phyloP scores from a whole-genome alignment of 1,139 yeast genomes.

The Wickerhamomyces sp. region DNA sequence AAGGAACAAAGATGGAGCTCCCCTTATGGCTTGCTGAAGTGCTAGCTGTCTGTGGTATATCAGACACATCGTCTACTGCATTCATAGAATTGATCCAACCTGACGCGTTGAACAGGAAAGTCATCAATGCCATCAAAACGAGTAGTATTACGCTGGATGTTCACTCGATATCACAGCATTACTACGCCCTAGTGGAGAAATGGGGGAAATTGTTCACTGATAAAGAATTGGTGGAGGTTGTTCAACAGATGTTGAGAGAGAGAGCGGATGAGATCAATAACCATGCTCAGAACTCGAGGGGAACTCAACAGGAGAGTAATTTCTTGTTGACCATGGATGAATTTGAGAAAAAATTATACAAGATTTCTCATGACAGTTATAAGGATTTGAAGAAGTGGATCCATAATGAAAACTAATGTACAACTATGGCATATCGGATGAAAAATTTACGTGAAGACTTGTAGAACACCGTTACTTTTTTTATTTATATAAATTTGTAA shows the following conservation, averaged over 20 bases:
- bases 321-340: constrained; percentile 69
- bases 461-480: background rate
- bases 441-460: too few species aligned
- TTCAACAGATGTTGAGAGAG: constrained; percentile 49
- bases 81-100: constrained; percentile 70
- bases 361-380: constrained; percentile 53
- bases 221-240: constrained; percentile 51
- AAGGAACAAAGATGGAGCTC: constrained; percentile 67
- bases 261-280: constrained; percentile 71
- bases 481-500: background rate
- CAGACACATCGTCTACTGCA: constrained; percentile 33
- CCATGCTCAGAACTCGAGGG: constrained; percentile 53
- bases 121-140: constrained; percentile 77
- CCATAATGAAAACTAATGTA: constrained; percentile 29
- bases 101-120: constrained; percentile 55
- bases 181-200: constrained; percentile 61
- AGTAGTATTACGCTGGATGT: constrained; percentile 66
- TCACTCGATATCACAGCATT: constrained; percentile 61
- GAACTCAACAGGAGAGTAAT: constrained; percentile 32
- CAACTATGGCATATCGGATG: background rate
- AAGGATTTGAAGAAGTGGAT: constrained; percentile 65
- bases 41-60: constrained; percentile 49
- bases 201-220: constrained; percentile 74
- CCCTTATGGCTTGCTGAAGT: constrained; percentile 90
- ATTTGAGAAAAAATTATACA: constrained; percentile 61